phyloP scores from a whole-genome alignment of 345 rosid species.

The Psidium friedrichsthalianum region DNA sequence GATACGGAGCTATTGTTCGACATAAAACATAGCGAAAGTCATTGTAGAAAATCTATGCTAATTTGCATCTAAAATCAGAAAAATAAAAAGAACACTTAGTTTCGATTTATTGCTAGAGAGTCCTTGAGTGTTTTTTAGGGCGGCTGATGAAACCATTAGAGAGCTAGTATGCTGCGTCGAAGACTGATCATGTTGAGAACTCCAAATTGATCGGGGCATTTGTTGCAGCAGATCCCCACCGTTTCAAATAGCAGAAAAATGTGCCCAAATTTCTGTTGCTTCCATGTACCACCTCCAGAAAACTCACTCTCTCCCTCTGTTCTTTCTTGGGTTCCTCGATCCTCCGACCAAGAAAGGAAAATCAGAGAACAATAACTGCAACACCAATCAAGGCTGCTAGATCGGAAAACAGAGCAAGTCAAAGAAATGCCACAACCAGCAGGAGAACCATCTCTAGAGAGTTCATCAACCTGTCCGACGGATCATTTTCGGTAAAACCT shows the following conservation, averaged over 20 bases:
- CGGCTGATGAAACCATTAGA: too few species aligned
- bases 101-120: too few species aligned
- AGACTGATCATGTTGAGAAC: too few species aligned
- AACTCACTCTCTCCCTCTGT: too few species aligned
- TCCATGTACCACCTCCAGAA: slow-evolving; percentile 14
- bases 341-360: not conserved
- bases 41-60: too few species aligned
- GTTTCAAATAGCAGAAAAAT: not conserved
- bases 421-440: not conserved
- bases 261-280: slow-evolving; percentile 25
- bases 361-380: not conserved
- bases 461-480: slow-evolving; percentile 30
- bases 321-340: not conserved
- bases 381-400: not conserved
- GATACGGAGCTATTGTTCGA: too few species aligned
- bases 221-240: not conserved
- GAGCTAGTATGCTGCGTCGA: too few species aligned
- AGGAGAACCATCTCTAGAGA: slow-evolving; percentile 29
- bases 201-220: too few species aligned
- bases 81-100: too few species aligned
- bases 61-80: too few species aligned
- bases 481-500: slow-evolving; percentile 35
- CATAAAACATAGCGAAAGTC: too few species aligned
- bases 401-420: slow-evolving; percentile 7
- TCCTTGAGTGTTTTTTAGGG: too few species aligned